Percentiles rank a stretch among this genome's conserved stretches.
These are phyloP conservation scores for Phytophthora constricta DNA, from an alignment of 352 stramenopile species.

Conservation along the genomic window DNA sequence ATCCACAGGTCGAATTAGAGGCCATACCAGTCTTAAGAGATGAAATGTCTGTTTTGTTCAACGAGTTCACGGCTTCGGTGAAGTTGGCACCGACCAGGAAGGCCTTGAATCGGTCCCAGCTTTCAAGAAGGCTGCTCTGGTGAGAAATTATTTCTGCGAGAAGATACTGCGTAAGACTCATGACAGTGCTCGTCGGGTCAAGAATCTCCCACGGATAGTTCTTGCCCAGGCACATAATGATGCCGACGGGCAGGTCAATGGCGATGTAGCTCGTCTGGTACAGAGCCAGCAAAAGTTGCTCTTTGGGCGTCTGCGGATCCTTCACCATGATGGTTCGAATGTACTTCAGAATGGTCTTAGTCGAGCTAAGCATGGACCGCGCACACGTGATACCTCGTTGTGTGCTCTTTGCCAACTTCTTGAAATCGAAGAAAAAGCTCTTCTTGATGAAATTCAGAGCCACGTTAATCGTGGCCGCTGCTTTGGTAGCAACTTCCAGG, in stretches of 20 bases:
- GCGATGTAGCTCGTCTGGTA: conserved; percentile 42
- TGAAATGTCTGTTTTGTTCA: background rate
- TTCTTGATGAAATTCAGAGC: no score
- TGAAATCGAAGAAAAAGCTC: conserved; percentile 23
- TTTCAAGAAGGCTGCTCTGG: background rate
- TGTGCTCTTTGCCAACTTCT: conserved; percentile 33
- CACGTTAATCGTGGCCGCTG: no score
- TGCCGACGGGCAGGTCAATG: conserved; percentile 20
- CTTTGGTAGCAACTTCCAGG: conserved; percentile 9
- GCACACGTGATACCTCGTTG: conserved; percentile 40
- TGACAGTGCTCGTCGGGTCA: no score
- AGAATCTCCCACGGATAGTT: background rate
- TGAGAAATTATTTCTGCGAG: background rate
- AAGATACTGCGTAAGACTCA: background rate
- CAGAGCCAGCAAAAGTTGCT: conserved; percentile 39
- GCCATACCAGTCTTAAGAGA: background rate
- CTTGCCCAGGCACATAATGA: conserved; percentile 22
- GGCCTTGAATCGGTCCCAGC: background rate
- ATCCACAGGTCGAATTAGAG: background rate
- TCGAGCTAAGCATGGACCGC: conserved; percentile 21
- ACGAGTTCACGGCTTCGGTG: background rate
- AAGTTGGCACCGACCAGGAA: background rate
- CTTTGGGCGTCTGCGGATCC: conserved; percentile 37
- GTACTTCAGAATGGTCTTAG: conserved; percentile 3
- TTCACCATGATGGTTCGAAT: conserved; percentile 14